phyloP scores from a whole-genome alignment of 1,139 yeast species.

The Saccharomyces hybrid region DNA sequence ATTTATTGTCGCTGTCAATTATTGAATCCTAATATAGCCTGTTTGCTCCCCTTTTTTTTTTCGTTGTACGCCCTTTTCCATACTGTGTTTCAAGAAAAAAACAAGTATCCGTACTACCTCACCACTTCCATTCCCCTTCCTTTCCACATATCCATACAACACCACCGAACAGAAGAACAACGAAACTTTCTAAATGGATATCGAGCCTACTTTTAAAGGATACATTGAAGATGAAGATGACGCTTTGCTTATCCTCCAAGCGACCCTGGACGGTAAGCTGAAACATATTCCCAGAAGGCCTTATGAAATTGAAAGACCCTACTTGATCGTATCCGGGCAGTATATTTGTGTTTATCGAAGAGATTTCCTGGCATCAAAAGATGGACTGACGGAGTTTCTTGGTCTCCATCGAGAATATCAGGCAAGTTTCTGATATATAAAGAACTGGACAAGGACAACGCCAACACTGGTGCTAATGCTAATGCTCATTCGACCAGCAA shows the following conservation, averaged over 20 bases:
- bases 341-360: constrained; percentile 77
- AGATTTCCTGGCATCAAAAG: constrained; percentile 74
- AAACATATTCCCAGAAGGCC: constrained; percentile 68
- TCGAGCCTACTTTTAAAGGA: constrained; percentile 60
- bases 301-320: constrained; percentile 62
- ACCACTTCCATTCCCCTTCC: not conserved
- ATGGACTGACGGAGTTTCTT: constrained; percentile 92
- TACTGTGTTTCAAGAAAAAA: not conserved
- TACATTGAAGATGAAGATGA: constrained; percentile 79
- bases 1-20: not conserved
- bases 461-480: not conserved
- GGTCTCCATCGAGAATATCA: constrained; percentile 83
- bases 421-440: constrained; percentile 78
- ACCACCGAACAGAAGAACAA: not conserved
- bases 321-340: constrained; percentile 68
- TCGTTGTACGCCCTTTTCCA: not conserved
- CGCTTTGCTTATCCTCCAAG: constrained; percentile 71
- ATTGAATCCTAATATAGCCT: not conserved
- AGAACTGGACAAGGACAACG: constrained; percentile 45
- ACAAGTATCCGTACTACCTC: not conserved
- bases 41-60: not conserved
- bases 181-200: constrained; percentile 13
- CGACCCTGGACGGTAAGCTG: constrained; percentile 54
- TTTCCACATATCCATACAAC: not conserved
- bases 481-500: not conserved